These are phyloP conservation scores for Fimicolochytrium jonesii DNA, from an alignment of 192 early-diverging fungal genomes.

Conservation along the genomic window DNA sequence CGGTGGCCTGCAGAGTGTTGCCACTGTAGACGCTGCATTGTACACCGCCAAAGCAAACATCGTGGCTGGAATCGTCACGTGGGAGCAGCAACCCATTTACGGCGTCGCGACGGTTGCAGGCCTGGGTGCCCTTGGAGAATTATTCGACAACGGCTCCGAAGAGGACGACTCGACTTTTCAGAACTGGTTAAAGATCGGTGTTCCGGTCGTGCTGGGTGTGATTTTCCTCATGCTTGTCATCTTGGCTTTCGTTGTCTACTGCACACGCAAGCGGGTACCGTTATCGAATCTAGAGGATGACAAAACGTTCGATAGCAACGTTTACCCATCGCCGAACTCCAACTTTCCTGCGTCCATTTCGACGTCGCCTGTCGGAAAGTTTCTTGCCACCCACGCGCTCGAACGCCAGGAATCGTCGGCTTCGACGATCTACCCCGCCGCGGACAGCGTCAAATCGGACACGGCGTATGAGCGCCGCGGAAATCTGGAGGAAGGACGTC, in stretches of 20 bases:
- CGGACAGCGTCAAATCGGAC: too few species aligned
- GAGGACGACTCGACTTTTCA: neutral
- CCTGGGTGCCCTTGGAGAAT: too few species aligned
- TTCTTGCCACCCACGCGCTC: neutral
- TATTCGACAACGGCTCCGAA: neutral
- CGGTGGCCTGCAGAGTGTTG: neutral
- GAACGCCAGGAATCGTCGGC: neutral
- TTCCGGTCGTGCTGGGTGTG: neutral
- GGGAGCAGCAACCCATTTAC: neutral
- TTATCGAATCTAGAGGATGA: neutral
- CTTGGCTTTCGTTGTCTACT: neutral
- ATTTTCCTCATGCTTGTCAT: slow-evolving; percentile 1
- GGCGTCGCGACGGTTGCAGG: neutral
- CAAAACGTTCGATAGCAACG: neutral
- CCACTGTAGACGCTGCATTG: neutral
- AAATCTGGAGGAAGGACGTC: too few species aligned
- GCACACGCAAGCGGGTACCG: neutral
- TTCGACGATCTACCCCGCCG: too few species aligned
- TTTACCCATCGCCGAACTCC: neutral
- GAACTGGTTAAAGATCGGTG: neutral
- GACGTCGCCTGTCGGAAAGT: neutral
- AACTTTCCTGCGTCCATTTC: neutral
- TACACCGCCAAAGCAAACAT: neutral
- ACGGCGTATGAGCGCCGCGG: too few species aligned
- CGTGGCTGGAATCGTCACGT: neutral